Percentiles rank a stretch among this genome's conserved stretches.
phyloP scores from a whole-genome alignment of 2,329 filamentous ascomycete species.

The Onygenales sp. region DNA sequence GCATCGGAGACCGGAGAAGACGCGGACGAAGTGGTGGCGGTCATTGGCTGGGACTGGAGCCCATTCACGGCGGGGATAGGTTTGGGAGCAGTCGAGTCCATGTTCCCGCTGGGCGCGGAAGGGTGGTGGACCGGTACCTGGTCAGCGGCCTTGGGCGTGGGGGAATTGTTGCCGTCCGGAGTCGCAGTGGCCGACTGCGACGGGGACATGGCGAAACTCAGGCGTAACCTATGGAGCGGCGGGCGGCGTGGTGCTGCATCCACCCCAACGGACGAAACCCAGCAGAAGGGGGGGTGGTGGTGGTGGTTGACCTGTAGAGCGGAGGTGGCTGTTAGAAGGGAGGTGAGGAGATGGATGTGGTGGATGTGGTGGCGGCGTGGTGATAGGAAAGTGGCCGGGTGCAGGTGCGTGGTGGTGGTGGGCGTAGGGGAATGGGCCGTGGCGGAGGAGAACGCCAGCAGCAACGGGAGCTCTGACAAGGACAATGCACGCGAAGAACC shows the following conservation, averaged over 20 bases:
- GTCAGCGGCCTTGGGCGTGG: slow-evolving; percentile 13
- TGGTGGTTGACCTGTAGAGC: too few species aligned
- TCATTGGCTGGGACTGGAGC: slow-evolving; percentile 33
- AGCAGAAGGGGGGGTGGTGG: too few species aligned
- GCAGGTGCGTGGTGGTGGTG: too few species aligned
- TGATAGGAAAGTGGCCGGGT: too few species aligned
- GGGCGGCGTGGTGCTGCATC: slow-evolving; percentile 10
- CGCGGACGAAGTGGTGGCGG: slow-evolving; percentile 30
- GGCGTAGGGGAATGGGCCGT: too few species aligned
- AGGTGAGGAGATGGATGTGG: background rate
- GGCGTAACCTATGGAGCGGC: slow-evolving; percentile 12
- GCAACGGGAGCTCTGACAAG: too few species aligned
- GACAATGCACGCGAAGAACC: too few species aligned
- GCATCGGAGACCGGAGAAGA: slow-evolving; percentile 18
- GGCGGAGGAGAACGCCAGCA: too few species aligned
- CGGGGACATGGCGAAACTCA: slow-evolving; percentile 22
- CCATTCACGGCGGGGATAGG: slow-evolving; percentile 23
- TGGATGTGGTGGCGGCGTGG: background rate
- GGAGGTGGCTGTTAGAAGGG: background rate
- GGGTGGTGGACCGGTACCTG: slow-evolving; percentile 4
- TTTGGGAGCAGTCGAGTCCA: slow-evolving; percentile 10
- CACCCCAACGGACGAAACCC: slow-evolving; percentile 6
- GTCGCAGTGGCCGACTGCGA: slow-evolving; percentile 19
- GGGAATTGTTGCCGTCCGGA: slow-evolving; percentile 17
- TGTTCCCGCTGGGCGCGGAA: slow-evolving; percentile 3